These are phyloP conservation scores for Colletotrichum euphorbiae DNA, from an alignment of 2,329 filamentous ascomycete genomes.

Conservation along the genomic window DNA sequence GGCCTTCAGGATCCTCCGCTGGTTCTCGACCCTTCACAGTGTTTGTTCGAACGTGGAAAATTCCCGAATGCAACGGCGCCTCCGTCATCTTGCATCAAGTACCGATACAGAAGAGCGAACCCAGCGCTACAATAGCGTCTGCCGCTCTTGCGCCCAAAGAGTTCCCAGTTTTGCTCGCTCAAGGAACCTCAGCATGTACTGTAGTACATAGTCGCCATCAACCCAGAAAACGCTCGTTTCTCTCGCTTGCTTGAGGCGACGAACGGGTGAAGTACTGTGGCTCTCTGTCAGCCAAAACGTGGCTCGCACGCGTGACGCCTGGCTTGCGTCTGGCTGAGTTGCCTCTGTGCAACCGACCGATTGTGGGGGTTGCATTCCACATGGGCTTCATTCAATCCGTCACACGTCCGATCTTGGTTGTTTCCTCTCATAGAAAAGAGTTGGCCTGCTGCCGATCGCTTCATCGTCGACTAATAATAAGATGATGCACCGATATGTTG, in stretches of 20 bases:
- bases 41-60: slow-evolving; percentile 4
- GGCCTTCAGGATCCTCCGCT: not conserved
- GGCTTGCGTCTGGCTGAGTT: not conserved
- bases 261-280: not conserved
- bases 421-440: not conserved
- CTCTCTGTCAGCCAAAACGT: slow-evolving; percentile 3
- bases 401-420: not conserved
- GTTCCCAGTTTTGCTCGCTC: too few relatives aligned
- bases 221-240: too few relatives aligned
- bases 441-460: not conserved
- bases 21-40: slow-evolving; percentile 14
- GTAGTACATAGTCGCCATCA: too few relatives aligned
- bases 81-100: not conserved
- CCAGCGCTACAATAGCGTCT: too few relatives aligned
- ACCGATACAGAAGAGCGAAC: slow-evolving; percentile 4
- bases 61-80: slow-evolving; percentile 15
- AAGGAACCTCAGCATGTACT: too few relatives aligned
- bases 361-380: slow-evolving; percentile 34
- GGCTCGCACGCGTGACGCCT: slow-evolving; percentile 16
- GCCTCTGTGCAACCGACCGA: slow-evolving; percentile 19
- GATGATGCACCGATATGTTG: too few relatives aligned
- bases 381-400: slow-evolving; percentile 1
- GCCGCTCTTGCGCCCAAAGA: not conserved
- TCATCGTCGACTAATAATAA: too few relatives aligned
- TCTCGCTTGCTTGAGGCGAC: too few relatives aligned